These are phyloP conservation scores for Penicillium corylophilum DNA, from an alignment of 2,329 filamentous ascomycete genomes.

Conservation along the genomic window DNA sequence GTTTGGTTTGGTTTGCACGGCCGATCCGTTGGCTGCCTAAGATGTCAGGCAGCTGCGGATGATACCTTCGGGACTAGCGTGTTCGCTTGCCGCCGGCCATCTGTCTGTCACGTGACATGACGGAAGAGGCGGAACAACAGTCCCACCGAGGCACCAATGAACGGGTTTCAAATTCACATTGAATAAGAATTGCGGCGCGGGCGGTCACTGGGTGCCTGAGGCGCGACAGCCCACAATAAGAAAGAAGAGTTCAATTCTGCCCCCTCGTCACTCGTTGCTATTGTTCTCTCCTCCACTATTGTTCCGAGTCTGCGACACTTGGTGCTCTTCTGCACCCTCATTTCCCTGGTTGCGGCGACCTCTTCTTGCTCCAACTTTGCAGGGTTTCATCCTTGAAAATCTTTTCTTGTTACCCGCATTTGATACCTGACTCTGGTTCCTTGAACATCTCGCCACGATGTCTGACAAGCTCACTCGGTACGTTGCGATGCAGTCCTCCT, in stretches of 20 bases:
- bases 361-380: slow-evolving; percentile 1
- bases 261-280: slow-evolving; percentile 16
- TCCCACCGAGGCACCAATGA: slow-evolving; percentile 18
- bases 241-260: slow-evolving; percentile 24
- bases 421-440: slow-evolving; percentile 17
- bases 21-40: slow-evolving; percentile 28
- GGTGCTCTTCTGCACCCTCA: slow-evolving; percentile 20
- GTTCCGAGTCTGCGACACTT: slow-evolving; percentile 21
- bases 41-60: slow-evolving; percentile 25
- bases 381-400: slow-evolving; percentile 10
- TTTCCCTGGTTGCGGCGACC: slow-evolving; percentile 9
- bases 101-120: slow-evolving; percentile 14
- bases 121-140: neutral
- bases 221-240: slow-evolving; percentile 25
- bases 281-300: slow-evolving; percentile 16
- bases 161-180: neutral
- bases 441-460: slow-evolving; percentile 57
- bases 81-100: slow-evolving; percentile 17
- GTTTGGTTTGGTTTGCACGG: slow-evolving; percentile 18
- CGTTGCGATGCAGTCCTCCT: slow-evolving; percentile 27
- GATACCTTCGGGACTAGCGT: slow-evolving; percentile 14
- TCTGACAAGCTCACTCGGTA: slow-evolving; percentile 94
- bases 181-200: slow-evolving; percentile 18
- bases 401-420: slow-evolving; percentile 15
- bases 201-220: slow-evolving; percentile 23